Evolutionary conservation across 306 rosid species (phyloP), one percentile per base, ranked within the genome.

Genomic region (Gastrolobium bilobum): DNA sequence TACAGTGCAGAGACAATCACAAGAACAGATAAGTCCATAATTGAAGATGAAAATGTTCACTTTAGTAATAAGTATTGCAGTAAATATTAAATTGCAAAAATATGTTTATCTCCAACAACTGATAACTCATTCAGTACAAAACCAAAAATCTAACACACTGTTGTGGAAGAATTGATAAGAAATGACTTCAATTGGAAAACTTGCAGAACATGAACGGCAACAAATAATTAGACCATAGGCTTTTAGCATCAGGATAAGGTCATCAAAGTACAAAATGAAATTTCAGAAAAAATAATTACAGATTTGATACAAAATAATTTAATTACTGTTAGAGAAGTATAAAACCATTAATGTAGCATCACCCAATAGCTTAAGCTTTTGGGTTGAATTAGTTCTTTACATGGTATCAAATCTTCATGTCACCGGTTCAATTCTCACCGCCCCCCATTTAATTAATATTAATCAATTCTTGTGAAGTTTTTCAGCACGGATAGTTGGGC

Each of bases 21-120:
- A 59, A 57, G 50, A 69, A 51, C 51, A 5, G n/a, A 52, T 29
- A 50, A 52, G 58, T 39, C 35, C 30, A 42, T 30, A 13, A 6
- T 53, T 30, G 63, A 35, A 81, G 10, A 67, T 40, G 69, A 39
- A 15, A 64, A 53, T 34, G 13, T 51, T 62, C 53, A 9, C 46
- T 60, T 42, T 29, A 60, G 38, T 52, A 69, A 61, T 68, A 47
- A 4, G 29, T 52, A 58, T 68, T 34, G 10, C 43, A 60, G 33
- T 38, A 61, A 57, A 66, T n/a, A 78, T 3, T 44, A 56, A 71
- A 38, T 73, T 40, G 47, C 73, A 38, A 44, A 34, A 78, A 58
- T 47, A 10, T 29, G 38, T 39, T 52, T 38, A 15, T 4, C 4
- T 50, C 40, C 10, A 6, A 52, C 13, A 50, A 5, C 2, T 30